These are phyloP conservation scores for Lachnellula suecica DNA, from an alignment of 2,329 filamentous ascomycete species.

Conservation along the genomic window DNA sequence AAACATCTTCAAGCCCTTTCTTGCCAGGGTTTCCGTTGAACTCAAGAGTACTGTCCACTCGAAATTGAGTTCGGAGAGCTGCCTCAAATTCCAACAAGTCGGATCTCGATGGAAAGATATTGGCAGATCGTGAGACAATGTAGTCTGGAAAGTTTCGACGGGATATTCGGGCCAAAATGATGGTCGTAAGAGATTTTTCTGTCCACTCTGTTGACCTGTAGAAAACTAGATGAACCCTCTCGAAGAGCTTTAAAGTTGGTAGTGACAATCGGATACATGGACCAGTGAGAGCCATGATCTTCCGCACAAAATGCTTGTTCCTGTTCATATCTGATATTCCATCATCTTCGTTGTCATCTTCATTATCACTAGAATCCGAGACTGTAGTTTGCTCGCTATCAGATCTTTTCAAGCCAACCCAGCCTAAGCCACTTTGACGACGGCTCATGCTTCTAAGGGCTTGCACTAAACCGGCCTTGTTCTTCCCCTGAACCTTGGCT, in stretches of 20 bases:
- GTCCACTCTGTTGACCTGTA: slow-evolving; percentile 97
- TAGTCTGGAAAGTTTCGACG: slow-evolving; percentile 86
- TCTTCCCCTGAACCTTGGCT: slow-evolving; percentile 82
- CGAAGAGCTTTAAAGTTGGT: slow-evolving; percentile 75
- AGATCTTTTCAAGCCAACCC: slow-evolving; percentile 61
- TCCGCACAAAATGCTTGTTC: slow-evolving; percentile 72
- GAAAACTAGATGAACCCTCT: slow-evolving; percentile 92
- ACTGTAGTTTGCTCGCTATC: slow-evolving; percentile 41
- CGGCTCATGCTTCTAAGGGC: slow-evolving; percentile 74
- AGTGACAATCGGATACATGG: slow-evolving; percentile 81
- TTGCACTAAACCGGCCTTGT: slow-evolving; percentile 75
- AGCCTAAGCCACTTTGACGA: slow-evolving; percentile 73
- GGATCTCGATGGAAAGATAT: slow-evolving; percentile 78
- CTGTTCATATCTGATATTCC: slow-evolving; percentile 49
- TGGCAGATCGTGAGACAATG: slow-evolving; percentile 83
- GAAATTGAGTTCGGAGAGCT: slow-evolving; percentile 76
- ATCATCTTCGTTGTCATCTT: slow-evolving; percentile 38
- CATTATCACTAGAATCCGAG: slow-evolving; percentile 50
- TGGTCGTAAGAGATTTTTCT: slow-evolving; percentile 91
- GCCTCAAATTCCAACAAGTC: slow-evolving; percentile 86
- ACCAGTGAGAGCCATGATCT: slow-evolving; percentile 75
- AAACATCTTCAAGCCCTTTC: slow-evolving; percentile 63
- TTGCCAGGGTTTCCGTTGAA: slow-evolving; percentile 70
- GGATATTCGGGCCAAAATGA: slow-evolving; percentile 90
- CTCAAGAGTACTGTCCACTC: slow-evolving; percentile 80